phyloP scores from a whole-genome alignment of 1,139 yeast genomes.

The Candida dubliniensis region DNA sequence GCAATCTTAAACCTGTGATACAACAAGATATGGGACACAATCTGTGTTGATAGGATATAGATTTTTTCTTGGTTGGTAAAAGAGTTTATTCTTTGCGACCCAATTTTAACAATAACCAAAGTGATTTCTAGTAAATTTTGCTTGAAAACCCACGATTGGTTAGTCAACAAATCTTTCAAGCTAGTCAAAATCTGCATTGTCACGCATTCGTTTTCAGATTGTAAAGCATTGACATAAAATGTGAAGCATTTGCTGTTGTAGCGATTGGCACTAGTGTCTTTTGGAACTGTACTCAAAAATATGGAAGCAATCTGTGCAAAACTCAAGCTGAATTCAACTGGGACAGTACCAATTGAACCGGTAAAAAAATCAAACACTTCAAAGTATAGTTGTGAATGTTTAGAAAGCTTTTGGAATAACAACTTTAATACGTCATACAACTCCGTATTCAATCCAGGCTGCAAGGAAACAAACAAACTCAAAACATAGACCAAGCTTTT shows the following conservation, averaged over 20 bases:
- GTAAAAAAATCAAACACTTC: conserved; percentile 6
- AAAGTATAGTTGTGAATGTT: conserved; percentile 12
- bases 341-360: conserved; percentile 1
- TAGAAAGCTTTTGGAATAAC: conserved; percentile 16
- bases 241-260: conserved; percentile 2
- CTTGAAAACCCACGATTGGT: conserved; percentile 58
- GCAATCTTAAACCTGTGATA: conserved; percentile 70
- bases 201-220: neutral
- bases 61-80: conserved; percentile 15
- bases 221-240: conserved; percentile 3
- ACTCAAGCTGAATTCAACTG: conserved; percentile 6
- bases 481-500: conserved; percentile 11
- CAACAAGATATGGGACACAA: conserved; percentile 56
- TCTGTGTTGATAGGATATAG: conserved; percentile 41
- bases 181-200: conserved; percentile 15
- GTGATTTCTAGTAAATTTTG: conserved; percentile 63
- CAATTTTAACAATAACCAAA: conserved; percentile 6
- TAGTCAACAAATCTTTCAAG: conserved; percentile 44
- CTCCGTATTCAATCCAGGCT: neutral
- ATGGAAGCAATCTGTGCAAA: conserved; percentile 13
- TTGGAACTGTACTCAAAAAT: conserved; percentile 10
- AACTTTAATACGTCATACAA: conserved; percentile 13
- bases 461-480: conserved; percentile 11
- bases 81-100: neutral
- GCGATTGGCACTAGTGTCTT: conserved; percentile 3